phyloP scores from a whole-genome alignment of 2,329 filamentous ascomycete genomes.

The Fusarium dlaminii region DNA sequence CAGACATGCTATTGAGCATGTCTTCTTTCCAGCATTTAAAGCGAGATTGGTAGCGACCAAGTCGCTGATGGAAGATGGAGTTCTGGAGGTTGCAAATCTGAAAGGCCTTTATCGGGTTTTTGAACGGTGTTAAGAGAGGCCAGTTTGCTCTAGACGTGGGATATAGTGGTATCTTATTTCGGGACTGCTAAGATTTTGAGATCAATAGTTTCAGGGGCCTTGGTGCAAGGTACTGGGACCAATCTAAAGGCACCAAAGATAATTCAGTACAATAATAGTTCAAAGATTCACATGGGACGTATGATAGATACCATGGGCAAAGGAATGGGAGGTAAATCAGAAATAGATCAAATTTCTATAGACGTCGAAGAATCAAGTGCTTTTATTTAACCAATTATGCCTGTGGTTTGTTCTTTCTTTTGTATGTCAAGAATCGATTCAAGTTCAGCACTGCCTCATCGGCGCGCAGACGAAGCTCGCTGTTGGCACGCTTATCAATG shows the following conservation, averaged over 20 bases:
- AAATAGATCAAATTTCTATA: neutral
- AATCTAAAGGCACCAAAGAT: neutral
- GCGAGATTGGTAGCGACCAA: constrained; percentile 84
- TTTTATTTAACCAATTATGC: constrained; percentile 39
- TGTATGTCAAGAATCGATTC: constrained; percentile 70
- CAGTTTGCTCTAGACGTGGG: neutral
- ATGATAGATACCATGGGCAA: neutral
- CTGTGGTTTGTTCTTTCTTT: constrained; percentile 63
- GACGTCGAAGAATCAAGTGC: constrained; percentile 3
- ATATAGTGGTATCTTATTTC: neutral
- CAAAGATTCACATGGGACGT: neutral
- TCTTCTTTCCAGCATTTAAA: constrained; percentile 91
- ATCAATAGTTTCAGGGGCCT: neutral
- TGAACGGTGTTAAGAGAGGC: constrained; percentile 77
- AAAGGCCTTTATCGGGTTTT: constrained; percentile 96
- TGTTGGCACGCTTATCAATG: constrained; percentile 67
- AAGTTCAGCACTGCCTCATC: constrained; percentile 72
- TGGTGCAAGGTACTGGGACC: constrained; percentile 1
- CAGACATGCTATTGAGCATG: constrained; percentile 80
- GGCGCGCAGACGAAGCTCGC: constrained; percentile 66
- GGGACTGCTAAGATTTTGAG: neutral
- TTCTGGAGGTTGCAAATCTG: constrained; percentile 88
- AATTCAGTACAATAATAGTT: neutral
- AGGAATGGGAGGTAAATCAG: neutral
- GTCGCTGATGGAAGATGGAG: constrained; percentile 74